Evolutionary conservation across 192 early-diverging fungal genomes (phyloP).

Genomic region (Linnemannia elongata): DNA sequence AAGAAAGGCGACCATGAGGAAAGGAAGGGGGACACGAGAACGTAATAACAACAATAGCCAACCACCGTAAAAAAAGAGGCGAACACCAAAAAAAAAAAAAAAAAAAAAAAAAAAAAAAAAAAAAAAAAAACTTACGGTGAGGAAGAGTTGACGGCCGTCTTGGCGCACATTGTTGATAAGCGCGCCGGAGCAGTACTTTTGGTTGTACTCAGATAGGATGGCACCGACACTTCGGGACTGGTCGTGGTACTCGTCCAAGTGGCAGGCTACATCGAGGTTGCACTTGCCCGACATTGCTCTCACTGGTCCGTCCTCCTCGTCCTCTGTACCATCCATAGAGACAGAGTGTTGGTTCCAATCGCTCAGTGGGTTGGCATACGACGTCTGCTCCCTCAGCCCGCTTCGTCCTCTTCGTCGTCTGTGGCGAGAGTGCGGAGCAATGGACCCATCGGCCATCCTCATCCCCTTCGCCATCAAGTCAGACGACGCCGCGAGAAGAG

Average conservation of each 20-base stretch:
- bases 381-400: slow-evolving; percentile 18
- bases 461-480: slow-evolving; percentile 23
- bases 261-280: slow-evolving; percentile 60
- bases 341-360: not conserved
- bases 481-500: slow-evolving; percentile 30
- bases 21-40: not conserved
- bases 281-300: slow-evolving; percentile 59
- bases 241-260: slow-evolving; percentile 42
- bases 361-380: not conserved
- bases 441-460: slow-evolving; percentile 28
- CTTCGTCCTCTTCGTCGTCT: not conserved
- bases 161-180: slow-evolving; percentile 59
- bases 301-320: slow-evolving; percentile 4
- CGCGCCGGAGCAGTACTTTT: slow-evolving; percentile 63
- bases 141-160: slow-evolving; percentile 61
- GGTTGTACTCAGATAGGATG: slow-evolving; percentile 60
- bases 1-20: not conserved
- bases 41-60: too few species aligned
- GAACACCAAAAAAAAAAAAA: not conserved
- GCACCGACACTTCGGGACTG: slow-evolving; percentile 60
- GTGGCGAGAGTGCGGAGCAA: not conserved
- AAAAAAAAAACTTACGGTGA: slow-evolving; percentile 51
- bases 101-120: not conserved
- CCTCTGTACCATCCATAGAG: not conserved
- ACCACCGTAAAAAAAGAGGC: too few species aligned